Percentiles rank a stretch among this genome's conserved stretches.
phyloP scores from a whole-genome alignment of 805 yeast genomes.

The Priceomyces medius region DNA sequence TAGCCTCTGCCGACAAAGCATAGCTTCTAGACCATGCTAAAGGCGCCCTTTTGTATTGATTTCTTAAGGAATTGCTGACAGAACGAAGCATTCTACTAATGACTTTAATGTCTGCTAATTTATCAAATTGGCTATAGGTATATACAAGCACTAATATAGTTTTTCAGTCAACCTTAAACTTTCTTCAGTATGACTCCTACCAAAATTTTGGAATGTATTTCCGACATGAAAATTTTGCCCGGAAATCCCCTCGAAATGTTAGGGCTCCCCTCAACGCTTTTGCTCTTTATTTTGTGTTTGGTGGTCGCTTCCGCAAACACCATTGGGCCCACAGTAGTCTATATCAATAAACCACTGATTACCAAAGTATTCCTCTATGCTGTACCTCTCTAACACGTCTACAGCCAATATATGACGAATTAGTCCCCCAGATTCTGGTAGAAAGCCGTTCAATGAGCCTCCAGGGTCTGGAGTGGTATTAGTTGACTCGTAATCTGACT shows the following conservation, averaged over 20 bases:
- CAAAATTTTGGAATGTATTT: background rate
- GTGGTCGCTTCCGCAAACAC: conserved; percentile 1
- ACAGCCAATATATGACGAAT: conserved; percentile 10
- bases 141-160: background rate
- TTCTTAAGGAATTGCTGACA: conserved; percentile 26
- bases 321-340: conserved; percentile 7
- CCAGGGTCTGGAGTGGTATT: conserved; percentile 8
- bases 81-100: conserved; percentile 26
- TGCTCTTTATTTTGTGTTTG: background rate
- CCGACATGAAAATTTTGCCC: background rate
- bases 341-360: conserved; percentile 11
- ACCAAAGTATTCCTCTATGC: conserved; percentile 7
- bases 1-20: conserved; percentile 68
- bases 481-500: background rate
- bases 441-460: conserved; percentile 7
- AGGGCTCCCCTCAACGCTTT: background rate
- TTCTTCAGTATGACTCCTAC: background rate
- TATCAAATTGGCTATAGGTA: background rate
- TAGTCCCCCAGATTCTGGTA: conserved; percentile 6
- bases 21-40: conserved; percentile 32
- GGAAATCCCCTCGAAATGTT: background rate
- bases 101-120: background rate
- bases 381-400: conserved; percentile 6
- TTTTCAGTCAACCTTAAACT: background rate
- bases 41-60: conserved; percentile 14